A percentile compares a stretch with the other conserved stretches of the same genome.
Evolutionary conservation across 345 rosid species (phyloP).

Genomic region (Lepidium sativum): DNA sequence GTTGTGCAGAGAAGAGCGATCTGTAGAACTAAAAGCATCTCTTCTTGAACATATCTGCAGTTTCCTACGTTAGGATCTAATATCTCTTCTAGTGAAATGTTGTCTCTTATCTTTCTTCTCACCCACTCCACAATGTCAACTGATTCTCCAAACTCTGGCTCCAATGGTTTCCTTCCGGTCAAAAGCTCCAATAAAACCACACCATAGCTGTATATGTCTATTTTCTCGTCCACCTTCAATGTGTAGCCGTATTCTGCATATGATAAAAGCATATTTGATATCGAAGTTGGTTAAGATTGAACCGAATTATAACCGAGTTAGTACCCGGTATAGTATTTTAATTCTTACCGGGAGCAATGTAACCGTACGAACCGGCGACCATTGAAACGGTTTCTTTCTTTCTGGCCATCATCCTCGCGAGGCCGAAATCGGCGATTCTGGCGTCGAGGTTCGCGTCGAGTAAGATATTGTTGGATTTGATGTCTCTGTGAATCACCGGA

Average conservation of each 20-base stretch:
- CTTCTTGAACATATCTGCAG: conserved; percentile 83
- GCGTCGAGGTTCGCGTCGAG: conserved; percentile 82
- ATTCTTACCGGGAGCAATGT: conserved; percentile 80
- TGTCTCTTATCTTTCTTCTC: conserved; percentile 54
- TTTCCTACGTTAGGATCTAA: conserved; percentile 66
- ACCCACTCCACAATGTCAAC: conserved; percentile 70
- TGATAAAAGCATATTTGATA: neutral
- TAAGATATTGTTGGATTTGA: conserved; percentile 82
- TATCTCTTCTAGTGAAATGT: conserved; percentile 49
- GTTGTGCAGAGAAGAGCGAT: conserved; percentile 83
- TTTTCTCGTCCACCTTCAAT: conserved; percentile 87
- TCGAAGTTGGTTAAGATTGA: neutral
- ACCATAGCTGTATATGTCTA: conserved; percentile 82
- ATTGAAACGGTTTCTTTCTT: conserved; percentile 85
- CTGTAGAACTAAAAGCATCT: conserved; percentile 81
- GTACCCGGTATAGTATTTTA: neutral
- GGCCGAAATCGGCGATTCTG: conserved; percentile 85
- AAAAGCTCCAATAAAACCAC: conserved; percentile 86
- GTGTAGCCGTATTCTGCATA: conserved; percentile 86
- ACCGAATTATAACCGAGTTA: neutral
- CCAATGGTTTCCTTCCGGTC: conserved; percentile 62
- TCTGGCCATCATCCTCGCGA: conserved; percentile 81
- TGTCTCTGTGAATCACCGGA: conserved; percentile 75
- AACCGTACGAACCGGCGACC: conserved; percentile 98
- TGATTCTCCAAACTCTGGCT: conserved; percentile 62